A percentile compares a stretch with the other conserved stretches of the same genome.
Conservation (phyloP, 31 red algal species). For the Porphyra umbilicalis region DNA sequence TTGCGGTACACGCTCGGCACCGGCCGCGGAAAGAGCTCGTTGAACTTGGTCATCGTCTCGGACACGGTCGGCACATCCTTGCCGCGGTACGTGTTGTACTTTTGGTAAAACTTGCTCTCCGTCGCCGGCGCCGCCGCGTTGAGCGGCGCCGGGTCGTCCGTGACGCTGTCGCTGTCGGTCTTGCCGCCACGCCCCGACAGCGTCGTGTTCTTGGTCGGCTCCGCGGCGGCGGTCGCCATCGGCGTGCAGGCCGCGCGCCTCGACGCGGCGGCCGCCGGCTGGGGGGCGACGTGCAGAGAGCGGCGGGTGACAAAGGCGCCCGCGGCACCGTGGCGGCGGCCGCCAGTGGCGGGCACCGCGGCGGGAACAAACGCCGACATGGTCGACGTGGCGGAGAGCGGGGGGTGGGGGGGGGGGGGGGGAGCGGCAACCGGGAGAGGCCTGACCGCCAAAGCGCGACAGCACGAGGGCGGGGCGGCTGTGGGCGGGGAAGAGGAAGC, state of each 20-base stretch:
- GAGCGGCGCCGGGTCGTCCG: neutral
- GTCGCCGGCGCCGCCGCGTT: neutral
- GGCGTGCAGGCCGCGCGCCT: neutral
- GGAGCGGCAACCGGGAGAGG: too few species aligned
- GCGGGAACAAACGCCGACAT: neutral
- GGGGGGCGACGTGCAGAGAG: neutral
- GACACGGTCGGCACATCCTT: conserved; percentile 42
- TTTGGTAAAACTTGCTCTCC: neutral
- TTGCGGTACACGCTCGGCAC: conserved; percentile 68
- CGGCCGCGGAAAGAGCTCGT: conserved; percentile 38
- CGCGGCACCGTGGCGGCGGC: neutral
- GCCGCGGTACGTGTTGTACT: conserved; percentile 15
- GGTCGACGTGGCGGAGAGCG: too few species aligned
- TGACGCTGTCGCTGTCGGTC: neutral
- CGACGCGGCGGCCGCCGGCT: too few species aligned
- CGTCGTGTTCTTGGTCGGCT: neutral
- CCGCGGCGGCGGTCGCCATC: neutral
- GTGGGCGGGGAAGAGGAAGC: too few species aligned
- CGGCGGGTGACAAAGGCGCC: neutral
- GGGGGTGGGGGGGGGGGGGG: too few species aligned
- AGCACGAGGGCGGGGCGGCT: too few species aligned
- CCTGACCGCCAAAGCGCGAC: too few species aligned
- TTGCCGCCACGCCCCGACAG: neutral
- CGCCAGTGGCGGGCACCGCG: neutral
- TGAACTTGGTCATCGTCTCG: conserved; percentile 47